Conservation (phyloP, 371 early-diverging fungal genomes). For the Basidiobolus meristosporus region DNA sequence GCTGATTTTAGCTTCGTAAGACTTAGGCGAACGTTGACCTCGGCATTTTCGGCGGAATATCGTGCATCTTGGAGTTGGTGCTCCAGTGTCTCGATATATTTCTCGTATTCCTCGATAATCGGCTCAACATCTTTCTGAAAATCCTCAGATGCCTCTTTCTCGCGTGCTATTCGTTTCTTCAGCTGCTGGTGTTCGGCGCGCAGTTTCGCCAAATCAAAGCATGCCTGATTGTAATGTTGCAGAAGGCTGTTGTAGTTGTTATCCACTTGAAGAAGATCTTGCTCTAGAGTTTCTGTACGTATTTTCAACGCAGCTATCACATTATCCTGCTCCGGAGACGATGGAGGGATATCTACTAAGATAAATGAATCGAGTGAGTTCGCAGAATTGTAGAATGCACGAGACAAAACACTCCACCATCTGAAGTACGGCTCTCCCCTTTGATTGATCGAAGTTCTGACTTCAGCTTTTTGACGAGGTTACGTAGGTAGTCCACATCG, state of each 20-base stretch:
- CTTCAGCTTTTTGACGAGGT: slow-evolving; percentile 21
- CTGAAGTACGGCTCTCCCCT: background rate
- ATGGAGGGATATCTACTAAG: too few relatives aligned
- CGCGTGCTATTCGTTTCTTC: background rate
- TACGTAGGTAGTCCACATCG: slow-evolving; percentile 30
- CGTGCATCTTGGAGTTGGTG: slow-evolving; percentile 13
- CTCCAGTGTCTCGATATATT: slow-evolving; percentile 30
- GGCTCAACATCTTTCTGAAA: slow-evolving; percentile 44
- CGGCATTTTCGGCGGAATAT: background rate
- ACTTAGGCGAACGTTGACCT: background rate
- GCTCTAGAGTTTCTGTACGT: background rate
- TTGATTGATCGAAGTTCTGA: slow-evolving; percentile 3
- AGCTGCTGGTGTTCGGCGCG: background rate
- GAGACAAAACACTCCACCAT: too few relatives aligned
- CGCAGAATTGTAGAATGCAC: too few relatives aligned
- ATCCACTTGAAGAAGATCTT: background rate
- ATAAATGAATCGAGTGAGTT: too few relatives aligned
- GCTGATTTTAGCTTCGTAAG: background rate
- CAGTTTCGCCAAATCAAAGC: background rate
- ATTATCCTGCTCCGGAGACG: too few relatives aligned
- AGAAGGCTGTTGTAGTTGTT: background rate
- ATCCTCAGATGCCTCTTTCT: slow-evolving; percentile 4
- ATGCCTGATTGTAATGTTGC: background rate
- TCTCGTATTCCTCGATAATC: slow-evolving; percentile 50
- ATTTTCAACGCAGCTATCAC: too few relatives aligned